phyloP scores from a whole-genome alignment of 768 basidiomycete genomes.

The Aureoboletus auriporus region DNA sequence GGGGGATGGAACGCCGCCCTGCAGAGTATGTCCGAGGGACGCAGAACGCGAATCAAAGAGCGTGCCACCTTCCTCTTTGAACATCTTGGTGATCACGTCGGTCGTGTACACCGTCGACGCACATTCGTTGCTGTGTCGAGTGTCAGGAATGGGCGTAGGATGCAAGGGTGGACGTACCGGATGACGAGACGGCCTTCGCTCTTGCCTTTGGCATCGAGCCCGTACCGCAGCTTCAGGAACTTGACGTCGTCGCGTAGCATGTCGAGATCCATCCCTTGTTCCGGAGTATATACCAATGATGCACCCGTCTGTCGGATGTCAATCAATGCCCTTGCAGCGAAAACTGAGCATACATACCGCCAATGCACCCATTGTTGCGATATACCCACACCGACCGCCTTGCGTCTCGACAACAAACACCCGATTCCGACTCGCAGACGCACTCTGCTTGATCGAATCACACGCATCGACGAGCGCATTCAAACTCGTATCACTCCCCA shows the following conservation, averaged over 20 bases:
- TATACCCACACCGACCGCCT: slow-evolving; percentile 94
- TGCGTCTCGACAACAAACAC: slow-evolving; percentile 99
- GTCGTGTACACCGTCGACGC: slow-evolving; percentile 89
- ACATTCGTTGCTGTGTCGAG: slow-evolving; percentile 65
- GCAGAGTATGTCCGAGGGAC: slow-evolving; percentile 95
- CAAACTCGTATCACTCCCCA: slow-evolving; percentile 96
- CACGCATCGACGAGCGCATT: slow-evolving; percentile 97
- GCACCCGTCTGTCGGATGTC: slow-evolving; percentile 68
- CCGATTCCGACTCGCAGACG: slow-evolving; percentile 90
- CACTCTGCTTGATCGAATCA: slow-evolving; percentile 98
- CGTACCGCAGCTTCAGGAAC: slow-evolving; percentile 83
- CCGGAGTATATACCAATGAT: slow-evolving; percentile 90
- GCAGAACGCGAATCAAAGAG: slow-evolving; percentile 94
- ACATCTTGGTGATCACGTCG: slow-evolving; percentile 86
- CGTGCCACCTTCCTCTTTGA: slow-evolving; percentile 89
- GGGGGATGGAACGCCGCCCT: slow-evolving; percentile 94
- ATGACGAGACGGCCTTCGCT: slow-evolving; percentile 93
- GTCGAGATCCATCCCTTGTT: slow-evolving; percentile 82
- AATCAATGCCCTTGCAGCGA: not conserved
- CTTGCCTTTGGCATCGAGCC: slow-evolving; percentile 82
- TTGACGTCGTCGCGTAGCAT: slow-evolving; percentile 78
- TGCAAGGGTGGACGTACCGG: slow-evolving; percentile 46
- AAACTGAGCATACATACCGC: slow-evolving; percentile 57
- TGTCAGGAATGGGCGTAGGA: not conserved
- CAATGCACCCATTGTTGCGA: slow-evolving; percentile 92